Evolutionary conservation across 108 stramenopile species (phyloP), one percentile per base, ranked within the genome.

Genomic region (Ochromonas danica): DNA sequence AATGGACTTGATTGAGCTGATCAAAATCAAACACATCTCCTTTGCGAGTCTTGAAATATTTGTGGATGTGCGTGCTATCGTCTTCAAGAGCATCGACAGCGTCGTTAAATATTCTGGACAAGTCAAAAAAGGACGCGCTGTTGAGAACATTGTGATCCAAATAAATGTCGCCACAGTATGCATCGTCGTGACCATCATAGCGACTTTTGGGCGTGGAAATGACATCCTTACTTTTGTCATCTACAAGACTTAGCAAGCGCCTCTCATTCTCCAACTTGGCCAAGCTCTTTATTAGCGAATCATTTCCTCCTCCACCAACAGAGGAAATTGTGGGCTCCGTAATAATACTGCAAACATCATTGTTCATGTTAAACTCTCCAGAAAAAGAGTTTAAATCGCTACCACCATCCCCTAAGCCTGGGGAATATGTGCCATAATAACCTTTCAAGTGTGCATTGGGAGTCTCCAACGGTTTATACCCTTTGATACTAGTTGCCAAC

Each of bases 401-500:
- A 57, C 17, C 51, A 10, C 17, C 22, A 22, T 57, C 51, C 51
- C 17, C 51, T 22, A 10, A 10, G 17, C 17, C 22, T 17, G 51
- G 51, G 51, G 51, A 10, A 57, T 10, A 57, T 10, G 51, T 22
- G 51, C 17, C 51, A n/a, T n/a, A n/a, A 51, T 51, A 51, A 14
- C 14, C 14, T 51, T 51, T 51, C 22, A 22, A 51, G 10, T 67
- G 30, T 3, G 63, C 63, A 36, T 36, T 36, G 51, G 51, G 51
- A 36, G 27, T 67, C 33, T 67, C 27, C 3, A 67, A 22, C 10
- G 17, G 17, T 22, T 31, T 33, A 81, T 92, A 93, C 2, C 92
- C 93, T 17, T 92, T 92, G 25, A 95, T 92, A 36, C 85, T 71
- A 33, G 81, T 65, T 45, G 84, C 71, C 92, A 93, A 93, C 65